Conservation (phyloP, 2,329 filamentous ascomycete species). For the Fusarium sp. region DNA sequence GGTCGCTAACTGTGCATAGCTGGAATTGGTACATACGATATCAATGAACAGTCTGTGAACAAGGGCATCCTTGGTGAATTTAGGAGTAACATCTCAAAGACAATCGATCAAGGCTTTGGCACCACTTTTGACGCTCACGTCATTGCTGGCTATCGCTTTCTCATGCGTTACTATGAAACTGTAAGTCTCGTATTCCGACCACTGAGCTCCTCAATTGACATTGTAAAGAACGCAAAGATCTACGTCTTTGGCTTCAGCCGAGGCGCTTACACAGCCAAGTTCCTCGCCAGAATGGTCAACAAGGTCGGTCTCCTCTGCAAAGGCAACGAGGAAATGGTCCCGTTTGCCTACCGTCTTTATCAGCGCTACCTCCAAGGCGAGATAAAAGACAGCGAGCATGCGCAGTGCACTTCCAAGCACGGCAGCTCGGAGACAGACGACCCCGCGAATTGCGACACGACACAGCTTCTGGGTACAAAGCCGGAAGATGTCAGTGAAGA, state of each 20-base stretch:
- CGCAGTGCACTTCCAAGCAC: constrained; percentile 21
- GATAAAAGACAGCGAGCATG: constrained; percentile 44
- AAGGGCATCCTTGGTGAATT: constrained; percentile 48
- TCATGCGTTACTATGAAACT: constrained; percentile 63
- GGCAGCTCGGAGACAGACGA: not conserved
- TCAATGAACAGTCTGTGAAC: constrained; percentile 54
- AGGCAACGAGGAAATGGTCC: constrained; percentile 64
- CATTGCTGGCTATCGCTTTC: constrained; percentile 61
- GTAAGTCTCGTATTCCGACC: constrained; percentile 33
- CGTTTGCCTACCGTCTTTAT: constrained; percentile 58
- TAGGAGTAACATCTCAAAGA: constrained; percentile 49
- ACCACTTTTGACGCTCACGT: constrained; percentile 62
- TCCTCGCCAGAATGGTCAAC: constrained; percentile 61
- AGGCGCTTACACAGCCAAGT: constrained; percentile 63
- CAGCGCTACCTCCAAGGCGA: constrained; percentile 54
- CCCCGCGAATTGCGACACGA: not conserved
- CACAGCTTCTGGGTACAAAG: constrained; percentile 29
- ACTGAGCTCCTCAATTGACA: fast-evolving
- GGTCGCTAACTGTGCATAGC: constrained; percentile 40
- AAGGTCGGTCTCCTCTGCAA: constrained; percentile 59
- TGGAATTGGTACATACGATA: constrained; percentile 61
- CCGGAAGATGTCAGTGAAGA: constrained; percentile 38
- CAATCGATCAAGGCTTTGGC: constrained; percentile 55
- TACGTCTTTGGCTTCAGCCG: constrained; percentile 65
- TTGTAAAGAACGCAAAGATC: constrained; percentile 56